Evolutionary conservation across 352 stramenopile genomes (phyloP).

Genomic region (Globisporangium camurandrum): DNA sequence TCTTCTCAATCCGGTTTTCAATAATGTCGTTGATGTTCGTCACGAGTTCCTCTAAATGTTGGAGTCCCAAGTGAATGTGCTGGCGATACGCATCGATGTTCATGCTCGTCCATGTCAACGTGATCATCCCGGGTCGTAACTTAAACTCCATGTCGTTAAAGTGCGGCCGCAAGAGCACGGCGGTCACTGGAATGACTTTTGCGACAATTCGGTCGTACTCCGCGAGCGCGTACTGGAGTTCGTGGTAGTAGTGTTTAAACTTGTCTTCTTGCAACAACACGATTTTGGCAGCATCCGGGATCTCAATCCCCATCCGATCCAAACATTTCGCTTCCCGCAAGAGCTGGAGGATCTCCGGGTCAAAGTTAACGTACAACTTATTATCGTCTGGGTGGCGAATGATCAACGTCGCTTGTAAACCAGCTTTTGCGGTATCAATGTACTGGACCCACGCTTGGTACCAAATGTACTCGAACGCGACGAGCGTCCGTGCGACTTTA

Average conservation of each 20-base stretch:
- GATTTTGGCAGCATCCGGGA: conserved; percentile 97
- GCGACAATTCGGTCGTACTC: conserved; percentile 97
- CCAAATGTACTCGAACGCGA: conserved; percentile 99
- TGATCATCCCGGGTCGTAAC: conserved; percentile 97
- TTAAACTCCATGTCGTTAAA: conserved; percentile 99
- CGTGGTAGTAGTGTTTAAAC: conserved; percentile 98
- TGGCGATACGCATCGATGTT: conserved; percentile 98
- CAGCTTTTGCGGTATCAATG: conserved; percentile 96
- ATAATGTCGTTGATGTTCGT: conserved; percentile 99
- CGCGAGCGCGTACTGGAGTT: conserved; percentile 94
- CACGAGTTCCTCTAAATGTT: conserved; percentile 96
- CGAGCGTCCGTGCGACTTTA: conserved; percentile 96
- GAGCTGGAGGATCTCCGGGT: conserved; percentile 97
- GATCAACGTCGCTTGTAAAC: conserved; percentile 97
- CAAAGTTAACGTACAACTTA: conserved; percentile 99
- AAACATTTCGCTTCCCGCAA: conserved; percentile 97
- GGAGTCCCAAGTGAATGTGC: conserved; percentile 89
- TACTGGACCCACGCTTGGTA: conserved; percentile 98
- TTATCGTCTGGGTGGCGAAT: conserved; percentile 98
- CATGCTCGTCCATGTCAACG: conserved; percentile 99
- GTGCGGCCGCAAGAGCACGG: conserved; percentile 92
- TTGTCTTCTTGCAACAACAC: conserved; percentile 97
- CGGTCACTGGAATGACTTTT: conserved; percentile 97
- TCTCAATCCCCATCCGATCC: conserved; percentile 97
- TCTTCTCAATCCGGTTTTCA: conserved; percentile 98